Percentiles rank a stretch among this genome's conserved stretches.
Evolutionary conservation across 345 rosid genomes (phyloP).

Genomic region (Citrus medica): DNA sequence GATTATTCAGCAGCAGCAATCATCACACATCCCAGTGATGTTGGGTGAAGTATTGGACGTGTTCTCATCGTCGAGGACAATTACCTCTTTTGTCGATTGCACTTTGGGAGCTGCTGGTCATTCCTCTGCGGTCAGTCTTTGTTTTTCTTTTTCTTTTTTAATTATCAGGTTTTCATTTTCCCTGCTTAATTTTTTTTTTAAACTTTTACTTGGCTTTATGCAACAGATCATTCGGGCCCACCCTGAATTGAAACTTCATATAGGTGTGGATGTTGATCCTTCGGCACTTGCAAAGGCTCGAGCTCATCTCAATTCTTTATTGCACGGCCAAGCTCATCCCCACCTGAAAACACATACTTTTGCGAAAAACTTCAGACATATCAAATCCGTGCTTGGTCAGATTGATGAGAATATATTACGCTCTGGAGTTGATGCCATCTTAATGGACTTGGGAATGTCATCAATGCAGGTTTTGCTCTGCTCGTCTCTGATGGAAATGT

Average conservation of each 20-base stretch:
- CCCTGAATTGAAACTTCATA: conserved; percentile 53
- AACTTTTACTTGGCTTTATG: not conserved
- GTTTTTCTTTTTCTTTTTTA: not conserved
- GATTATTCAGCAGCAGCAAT: conserved; percentile 13
- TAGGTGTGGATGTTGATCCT: conserved; percentile 96
- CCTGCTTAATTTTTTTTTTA: not conserved
- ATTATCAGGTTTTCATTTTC: not conserved
- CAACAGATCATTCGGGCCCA: conserved; percentile 67
- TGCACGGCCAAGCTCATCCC: conserved; percentile 26
- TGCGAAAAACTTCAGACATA: conserved; percentile 56
- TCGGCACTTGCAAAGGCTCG: conserved; percentile 61
- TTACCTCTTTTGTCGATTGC: conserved; percentile 76
- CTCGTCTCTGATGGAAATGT: not conserved
- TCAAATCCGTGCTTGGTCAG: conserved; percentile 47
- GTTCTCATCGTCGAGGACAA: conserved; percentile 46
- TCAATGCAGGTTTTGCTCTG: conserved; percentile 79
- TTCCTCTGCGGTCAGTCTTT: conserved; percentile 67
- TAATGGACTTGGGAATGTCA: conserved; percentile 97
- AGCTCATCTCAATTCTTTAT: conserved; percentile 36
- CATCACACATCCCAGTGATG: conserved; percentile 78
- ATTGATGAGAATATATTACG: conserved; percentile 36
- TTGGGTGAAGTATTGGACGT: conserved; percentile 80
- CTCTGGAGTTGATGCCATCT: conserved; percentile 74
- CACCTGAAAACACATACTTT: conserved; percentile 42
- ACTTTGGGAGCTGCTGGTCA: conserved; percentile 96